Base-by-base conservation (phyloP, 2,329 filamentous ascomycete species). In the Capronia coronata region DNA sequence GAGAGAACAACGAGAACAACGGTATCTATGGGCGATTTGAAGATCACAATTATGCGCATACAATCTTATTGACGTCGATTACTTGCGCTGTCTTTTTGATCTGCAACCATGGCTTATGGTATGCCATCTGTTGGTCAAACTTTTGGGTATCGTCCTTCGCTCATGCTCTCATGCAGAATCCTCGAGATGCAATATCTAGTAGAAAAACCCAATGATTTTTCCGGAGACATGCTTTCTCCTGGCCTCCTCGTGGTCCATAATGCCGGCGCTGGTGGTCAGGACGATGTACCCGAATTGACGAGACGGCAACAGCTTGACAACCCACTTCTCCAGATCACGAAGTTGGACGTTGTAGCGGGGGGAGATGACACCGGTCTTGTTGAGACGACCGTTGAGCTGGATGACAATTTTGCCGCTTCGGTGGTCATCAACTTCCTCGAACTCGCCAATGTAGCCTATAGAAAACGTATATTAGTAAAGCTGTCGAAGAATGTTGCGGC, bases 161-260 rank as follows among this genome's bases (percentile, higher is more conserved):
- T 56, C 48, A 48, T 56, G 48, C 45, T 37, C 34, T 53, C 49
- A 46, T 55, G 41, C 38, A 46, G 27, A 50, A 39, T 42, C 13
- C 18, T 22, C 21, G 13, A 35, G 21, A 38, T 40, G 16, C 14
- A 40, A 14, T 45, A 46, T 71, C 72, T 93, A 96, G 82, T 96
- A 97, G 82, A 96, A 96, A 85, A 97, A 98, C 67, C 93, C 93
- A 66, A 97, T 87, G 76, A 98, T 87, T 84, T 98, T 98, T 77
- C 93, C 93, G 65, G 91, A 84, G 70, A 97, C 93, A 80, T 98
- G 93, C 84, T 97, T 97, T 75, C 93, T 82, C 71, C 93, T 82
- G 64, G 93, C 93, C 84, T 98, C 93, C 82, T 98, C 93, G 80
- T 98, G 93, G 80, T 98, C 93, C 91, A 98, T 97, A 75, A 98